Evolutionary conservation across 1,139 yeast species (phyloP).

Genomic region (Lodderomyces metapsilosis): DNA sequence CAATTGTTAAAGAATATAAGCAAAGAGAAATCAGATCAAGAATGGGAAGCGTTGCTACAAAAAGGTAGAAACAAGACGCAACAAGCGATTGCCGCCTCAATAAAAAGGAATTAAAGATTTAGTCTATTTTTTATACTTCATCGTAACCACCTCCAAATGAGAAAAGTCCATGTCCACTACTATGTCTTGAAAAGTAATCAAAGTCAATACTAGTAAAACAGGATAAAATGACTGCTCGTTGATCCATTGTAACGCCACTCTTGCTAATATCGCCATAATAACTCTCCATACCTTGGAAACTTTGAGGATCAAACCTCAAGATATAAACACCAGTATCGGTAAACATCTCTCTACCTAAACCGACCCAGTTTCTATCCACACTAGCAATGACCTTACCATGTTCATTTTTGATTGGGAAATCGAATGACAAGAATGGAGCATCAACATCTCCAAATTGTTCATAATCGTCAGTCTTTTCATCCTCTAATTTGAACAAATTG

Average conservation of each 20-base stretch:
- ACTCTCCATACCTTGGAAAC: conserved; percentile 49
- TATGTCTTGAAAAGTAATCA: conserved; percentile 90
- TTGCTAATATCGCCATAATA: conserved; percentile 10
- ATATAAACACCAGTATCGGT: conserved; percentile 95
- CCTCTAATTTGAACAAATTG: conserved; percentile 63
- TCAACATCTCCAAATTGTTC: conserved; percentile 83
- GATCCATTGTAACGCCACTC: conserved; percentile 52
- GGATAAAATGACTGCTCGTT: conserved; percentile 81
- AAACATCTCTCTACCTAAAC: conserved; percentile 85
- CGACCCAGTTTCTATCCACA: conserved; percentile 93
- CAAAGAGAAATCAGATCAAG: conserved; percentile 34
- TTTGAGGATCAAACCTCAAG: conserved; percentile 74
- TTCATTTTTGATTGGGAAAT: conserved; percentile 71
- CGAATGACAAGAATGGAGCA: conserved; percentile 82
- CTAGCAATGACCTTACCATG: conserved; percentile 62
- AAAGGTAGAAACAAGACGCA: conserved; percentile 27
- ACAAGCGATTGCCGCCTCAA: conserved; percentile 11
- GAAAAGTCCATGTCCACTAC: conserved; percentile 49
- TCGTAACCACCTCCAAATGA: conserved; percentile 35
- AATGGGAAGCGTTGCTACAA: conserved; percentile 43
- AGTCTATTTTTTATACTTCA: conserved; percentile 8
- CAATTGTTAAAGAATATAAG: conserved; percentile 45
- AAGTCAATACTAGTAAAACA: conserved; percentile 91
- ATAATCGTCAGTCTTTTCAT: conserved; percentile 45
- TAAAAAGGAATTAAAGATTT: conserved; percentile 6